These are phyloP conservation scores for Solanum ossicruentum DNA, from an alignment of 257 asterid species.

Conservation along the genomic window DNA sequence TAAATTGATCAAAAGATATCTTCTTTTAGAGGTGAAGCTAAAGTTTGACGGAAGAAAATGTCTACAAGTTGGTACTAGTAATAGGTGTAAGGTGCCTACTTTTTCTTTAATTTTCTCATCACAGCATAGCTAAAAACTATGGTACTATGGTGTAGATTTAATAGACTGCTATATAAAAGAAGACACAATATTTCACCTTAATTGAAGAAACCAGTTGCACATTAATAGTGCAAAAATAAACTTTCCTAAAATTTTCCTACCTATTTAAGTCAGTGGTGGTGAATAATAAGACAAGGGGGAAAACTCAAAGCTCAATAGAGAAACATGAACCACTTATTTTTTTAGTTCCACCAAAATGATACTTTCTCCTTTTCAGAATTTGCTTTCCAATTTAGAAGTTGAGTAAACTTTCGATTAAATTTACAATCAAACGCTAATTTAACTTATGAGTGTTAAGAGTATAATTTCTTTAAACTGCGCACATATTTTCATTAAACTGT, in stretches of 20 bases:
- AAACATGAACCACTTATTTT: neutral
- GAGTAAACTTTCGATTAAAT: too few relatives aligned
- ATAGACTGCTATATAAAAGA: neutral
- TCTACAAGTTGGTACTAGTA: neutral
- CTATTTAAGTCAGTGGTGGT: neutral
- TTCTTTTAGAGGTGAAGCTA: neutral
- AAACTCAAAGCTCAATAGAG: neutral
- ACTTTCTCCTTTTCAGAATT: neutral
- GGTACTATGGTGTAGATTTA: neutral
- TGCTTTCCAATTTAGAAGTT: neutral
- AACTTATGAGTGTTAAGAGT: too few relatives aligned
- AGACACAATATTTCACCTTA: neutral
- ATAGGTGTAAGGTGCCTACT: neutral
- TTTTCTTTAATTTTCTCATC: neutral
- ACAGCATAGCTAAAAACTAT: neutral
- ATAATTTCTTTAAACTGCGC: too few relatives aligned
- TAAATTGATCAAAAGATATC: neutral
- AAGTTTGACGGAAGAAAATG: neutral
- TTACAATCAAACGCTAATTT: too few relatives aligned
- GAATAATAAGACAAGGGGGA: neutral
- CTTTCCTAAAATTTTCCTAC: too few relatives aligned
- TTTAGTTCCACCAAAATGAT: neutral
- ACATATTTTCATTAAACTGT: too few relatives aligned
- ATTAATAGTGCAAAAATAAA: neutral
- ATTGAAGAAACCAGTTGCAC: neutral